Base-by-base conservation (phyloP, 2,329 filamentous ascomycete genomes). In the Colletotrichum agaves region DNA sequence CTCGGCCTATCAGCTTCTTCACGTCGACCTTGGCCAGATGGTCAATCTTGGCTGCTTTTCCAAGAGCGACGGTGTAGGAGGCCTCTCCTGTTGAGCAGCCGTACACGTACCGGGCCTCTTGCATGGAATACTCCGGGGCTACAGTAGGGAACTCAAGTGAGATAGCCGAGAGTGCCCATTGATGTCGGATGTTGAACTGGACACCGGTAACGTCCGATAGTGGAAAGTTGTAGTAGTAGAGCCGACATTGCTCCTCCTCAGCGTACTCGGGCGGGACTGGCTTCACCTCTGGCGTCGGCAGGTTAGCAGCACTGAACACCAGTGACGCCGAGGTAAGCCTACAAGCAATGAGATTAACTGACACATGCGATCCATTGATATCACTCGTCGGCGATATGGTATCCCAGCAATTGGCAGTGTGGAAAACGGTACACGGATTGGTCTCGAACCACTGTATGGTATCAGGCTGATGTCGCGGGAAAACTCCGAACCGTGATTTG, bases 341-440 rank as follows among this genome's bases (percentile, higher is more conserved):
- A 70, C 90, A 92, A 2, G 85, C 87, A 1, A 93, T 80, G 73
- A 93, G 84, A 72, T 90, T 88, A 4, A 92, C 87, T 1, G 82
- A 71, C 1, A 73, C 27, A 15, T 77, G 69, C 2, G 75, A 70
- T 4, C 47, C 47, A 19, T 65, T 60, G 12, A 15, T 5, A 5
- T 65, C 61, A 4, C n/a, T 7, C 4, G 21, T 7, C 7, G 47
- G 11, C 8, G 41, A 43, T 7, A 27, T 2, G 4, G 84, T 82
- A 59, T 92, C 88, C 91, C 90, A 93, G 2, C 87, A 87, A 71
- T 91, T 92, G 1, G 89, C 90, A 0, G 90, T 91, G 72, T 93
- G 91, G 69, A 92, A 91, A 49, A 93, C 90, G 72, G 89, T 88
- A 72, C 89, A 92, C 5, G 88, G 82, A 11, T 85, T 84, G 0